A percentile compares a stretch with the other conserved stretches of the same genome.
Conservation (phyloP, 352 stramenopile species). For the Peronospora destructor region DNA sequence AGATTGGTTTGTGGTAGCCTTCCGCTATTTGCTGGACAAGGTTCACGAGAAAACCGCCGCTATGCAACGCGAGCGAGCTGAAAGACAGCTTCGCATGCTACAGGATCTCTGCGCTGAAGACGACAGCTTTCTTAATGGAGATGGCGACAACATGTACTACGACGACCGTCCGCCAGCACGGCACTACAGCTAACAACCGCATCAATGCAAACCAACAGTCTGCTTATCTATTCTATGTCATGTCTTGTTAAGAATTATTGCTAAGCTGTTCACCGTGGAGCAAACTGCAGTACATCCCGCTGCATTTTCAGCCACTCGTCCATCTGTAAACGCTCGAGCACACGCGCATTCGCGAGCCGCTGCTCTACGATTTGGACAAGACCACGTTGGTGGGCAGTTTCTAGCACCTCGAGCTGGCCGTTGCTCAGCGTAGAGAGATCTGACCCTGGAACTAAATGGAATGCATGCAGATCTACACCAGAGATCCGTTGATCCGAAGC, state of each 20-base stretch:
- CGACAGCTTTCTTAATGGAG: constrained; percentile 21
- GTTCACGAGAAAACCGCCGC: constrained; percentile 76
- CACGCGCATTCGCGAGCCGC: constrained; percentile 48
- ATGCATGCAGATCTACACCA: constrained; percentile 38
- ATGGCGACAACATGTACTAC: constrained; percentile 32
- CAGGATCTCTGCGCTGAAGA: constrained; percentile 55
- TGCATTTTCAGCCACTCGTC: constrained; percentile 72
- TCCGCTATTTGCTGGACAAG: constrained; percentile 80
- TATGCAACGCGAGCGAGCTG: constrained; percentile 67
- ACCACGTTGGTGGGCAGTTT: constrained; percentile 51
- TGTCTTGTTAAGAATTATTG: neutral
- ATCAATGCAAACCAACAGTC: constrained; percentile 21
- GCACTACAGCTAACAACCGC: constrained; percentile 2
- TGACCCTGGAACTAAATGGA: constrained; percentile 42
- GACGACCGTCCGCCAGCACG: constrained; percentile 17
- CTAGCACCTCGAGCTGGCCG: constrained; percentile 67
- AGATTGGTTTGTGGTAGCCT: constrained; percentile 84
- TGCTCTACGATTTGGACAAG: constrained; percentile 55
- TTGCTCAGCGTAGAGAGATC: constrained; percentile 56
- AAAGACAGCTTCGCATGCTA: constrained; percentile 70
- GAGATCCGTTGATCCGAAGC: constrained; percentile 28
- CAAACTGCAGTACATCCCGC: constrained; percentile 47
- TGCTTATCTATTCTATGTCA: constrained; percentile 25
- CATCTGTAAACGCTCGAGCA: constrained; percentile 54
- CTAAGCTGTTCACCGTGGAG: constrained; percentile 14